Evolutionary conservation across 163 green algal species (phyloP), one percentile per base, ranked within the genome.

Genomic region (Volvox carteri): DNA sequence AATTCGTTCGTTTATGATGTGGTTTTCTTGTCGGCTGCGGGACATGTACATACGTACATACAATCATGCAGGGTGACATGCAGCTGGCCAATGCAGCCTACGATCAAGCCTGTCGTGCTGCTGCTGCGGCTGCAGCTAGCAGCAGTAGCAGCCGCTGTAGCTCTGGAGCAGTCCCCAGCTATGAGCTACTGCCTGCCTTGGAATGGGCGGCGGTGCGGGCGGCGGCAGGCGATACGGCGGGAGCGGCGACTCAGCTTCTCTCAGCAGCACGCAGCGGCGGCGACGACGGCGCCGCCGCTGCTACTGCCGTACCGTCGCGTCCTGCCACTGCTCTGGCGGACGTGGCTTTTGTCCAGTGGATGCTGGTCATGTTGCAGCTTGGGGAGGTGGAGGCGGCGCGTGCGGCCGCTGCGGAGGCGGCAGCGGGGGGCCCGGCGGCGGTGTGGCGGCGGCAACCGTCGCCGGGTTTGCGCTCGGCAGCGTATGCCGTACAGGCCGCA

Each of bases 151-250:
- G 62, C 21, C 2, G 25, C 30, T 16, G 16, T 30, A 35, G n/a
- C 74, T 18, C 39, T 46, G n/a, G 16, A 42, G 35, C 46, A 0
- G 9, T 21, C 68, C 58, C 67, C 33, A 76, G 52, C 60, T 74
- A 84, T 19, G 67, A 75, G 16, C n/a, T 92, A 25, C 65, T 90
- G 37, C 74, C 87, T 41, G 81, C 68, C 44, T 60, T 93, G 75
- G 81, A 92, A 83, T 81, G 88, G 42, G 81, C 87, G 18, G 75
- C 90, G 19, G 44, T 89, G n/a, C 52, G 75, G 11, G 65, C 88
- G n/a, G 76, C 50, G 44, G 65, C 88, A n/a, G 86, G 62, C 6
- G 67, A 42, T 0, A 16, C 46, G 9, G 46, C 30, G 6, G n/a
- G n/a, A n/a, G 81, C 30, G 46, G 81, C 81, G 35, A 12, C 58